Evolutionary conservation across 345 rosid species (phyloP), one percentile per base, ranked within the genome.

Genomic region (Gossypium rotundifolium): DNA sequence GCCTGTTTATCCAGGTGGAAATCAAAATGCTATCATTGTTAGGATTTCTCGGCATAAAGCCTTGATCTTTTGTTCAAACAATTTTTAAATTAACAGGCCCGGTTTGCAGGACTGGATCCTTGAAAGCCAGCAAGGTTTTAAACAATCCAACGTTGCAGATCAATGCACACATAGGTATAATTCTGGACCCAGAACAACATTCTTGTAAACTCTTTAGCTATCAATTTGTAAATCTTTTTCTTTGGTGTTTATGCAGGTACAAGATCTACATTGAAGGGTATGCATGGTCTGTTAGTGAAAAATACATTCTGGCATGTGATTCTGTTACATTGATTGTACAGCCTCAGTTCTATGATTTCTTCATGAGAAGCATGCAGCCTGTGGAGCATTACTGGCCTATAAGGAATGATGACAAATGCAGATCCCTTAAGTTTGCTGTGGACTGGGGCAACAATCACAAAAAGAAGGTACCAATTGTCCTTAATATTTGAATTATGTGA

Each of bases 211-310:
- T 67, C 52, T 27, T 9, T 33, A 3, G 51, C 18, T 64, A 64
- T 11, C 16, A 64, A 42, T 1, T 64, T 64, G 68, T 38, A 38
- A 12, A 33, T 33, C 40, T 33, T 8, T 23, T 23, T 25, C 0
- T 14, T 9, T 14, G 33, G 1, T 44, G 54, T 45, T 45, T 13
- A 13, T 67, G 65, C 62, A 91, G 97, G 79, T 91, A 87, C 82
- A 91, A 91, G 81, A 91, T 91, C 62, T 91, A 91, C 63, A 79
- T 91, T 13, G 94, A 91, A 88, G 94, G 97, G 17, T 80, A 77
- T 23, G 97, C 86, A 2, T 87, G 91, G 91, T 87, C 91, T 0
- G 91, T 87, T 0, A 87, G 91, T 23, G 86, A 85, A 80, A 87
- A 87, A 57, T 85, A 87, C 79, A 87, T 85, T 46, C 82, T 85